These are phyloP conservation scores for Davidsoniella virescens DNA, from an alignment of 2,329 filamentous ascomycete genomes.

Conservation along the genomic window DNA sequence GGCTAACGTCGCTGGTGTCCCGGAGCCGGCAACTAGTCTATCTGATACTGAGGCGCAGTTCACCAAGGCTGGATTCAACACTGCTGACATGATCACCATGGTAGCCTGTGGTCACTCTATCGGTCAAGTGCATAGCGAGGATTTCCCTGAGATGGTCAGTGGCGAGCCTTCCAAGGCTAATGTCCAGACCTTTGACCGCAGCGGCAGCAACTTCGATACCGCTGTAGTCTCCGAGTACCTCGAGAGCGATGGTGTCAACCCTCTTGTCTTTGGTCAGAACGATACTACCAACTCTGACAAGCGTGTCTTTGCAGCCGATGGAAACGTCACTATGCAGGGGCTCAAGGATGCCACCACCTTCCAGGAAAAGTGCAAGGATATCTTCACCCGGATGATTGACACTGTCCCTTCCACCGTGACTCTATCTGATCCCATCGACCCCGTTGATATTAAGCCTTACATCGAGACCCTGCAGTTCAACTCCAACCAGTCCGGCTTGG, in stretches of 20 bases:
- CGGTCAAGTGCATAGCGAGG: conserved; percentile 27
- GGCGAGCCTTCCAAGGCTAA: conserved; percentile 22
- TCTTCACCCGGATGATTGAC: conserved; percentile 23
- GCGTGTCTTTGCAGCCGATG: conserved; percentile 28
- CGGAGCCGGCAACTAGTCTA: conserved; percentile 19
- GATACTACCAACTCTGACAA: conserved; percentile 25
- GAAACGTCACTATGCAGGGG: conserved; percentile 26
- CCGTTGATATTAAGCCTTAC: conserved; percentile 21
- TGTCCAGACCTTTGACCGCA: conserved; percentile 22
- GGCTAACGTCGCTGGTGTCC: conserved; percentile 20
- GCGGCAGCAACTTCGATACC: conserved; percentile 27
- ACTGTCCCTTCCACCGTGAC: conserved; percentile 20
- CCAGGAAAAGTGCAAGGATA: conserved; percentile 18
- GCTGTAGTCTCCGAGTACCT: conserved; percentile 28
- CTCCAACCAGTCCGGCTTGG: conserved; percentile 15
- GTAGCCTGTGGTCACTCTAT: conserved; percentile 23
- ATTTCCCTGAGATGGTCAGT: conserved; percentile 18
- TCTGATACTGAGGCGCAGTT: conserved; percentile 18
- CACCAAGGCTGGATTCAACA: conserved; percentile 19
- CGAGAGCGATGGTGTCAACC: conserved; percentile 25
- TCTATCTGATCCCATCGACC: conserved; percentile 18
- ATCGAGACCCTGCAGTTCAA: conserved; percentile 17
- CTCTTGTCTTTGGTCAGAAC: conserved; percentile 25
- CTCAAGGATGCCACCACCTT: conserved; percentile 24
- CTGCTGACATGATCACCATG: conserved; percentile 22